A percentile compares a stretch with the other conserved stretches of the same genome.
phyloP scores from a whole-genome alignment of 1,284 basidiomycete genomes.

The Phenoliferia sp. region DNA sequence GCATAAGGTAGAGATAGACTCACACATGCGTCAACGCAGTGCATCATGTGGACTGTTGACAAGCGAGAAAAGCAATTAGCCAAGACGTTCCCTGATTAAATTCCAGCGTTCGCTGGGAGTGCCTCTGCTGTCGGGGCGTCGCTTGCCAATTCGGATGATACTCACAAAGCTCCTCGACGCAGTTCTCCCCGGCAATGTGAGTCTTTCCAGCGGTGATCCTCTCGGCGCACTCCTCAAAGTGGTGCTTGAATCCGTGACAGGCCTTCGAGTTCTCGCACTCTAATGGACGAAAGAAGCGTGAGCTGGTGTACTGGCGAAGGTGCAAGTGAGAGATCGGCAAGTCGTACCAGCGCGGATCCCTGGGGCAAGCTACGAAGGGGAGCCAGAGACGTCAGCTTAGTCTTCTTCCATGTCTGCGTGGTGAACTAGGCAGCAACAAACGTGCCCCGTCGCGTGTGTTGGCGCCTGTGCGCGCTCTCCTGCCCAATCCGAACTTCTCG shows the following conservation, averaged over 20 bases:
- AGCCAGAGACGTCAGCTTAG: neutral
- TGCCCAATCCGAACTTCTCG: no score
- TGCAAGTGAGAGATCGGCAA: neutral
- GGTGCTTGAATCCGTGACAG: constrained; percentile 67
- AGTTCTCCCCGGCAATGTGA: constrained; percentile 68
- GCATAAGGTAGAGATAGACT: neutral
- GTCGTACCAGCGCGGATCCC: constrained; percentile 31
- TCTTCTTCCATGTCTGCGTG: no score
- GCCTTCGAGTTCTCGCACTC: constrained; percentile 65
- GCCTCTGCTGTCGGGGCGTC: neutral
- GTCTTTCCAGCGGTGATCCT: constrained; percentile 68
- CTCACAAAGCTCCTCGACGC: constrained; percentile 67
- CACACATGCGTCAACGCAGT: constrained; percentile 37
- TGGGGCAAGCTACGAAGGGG: constrained; percentile 11
- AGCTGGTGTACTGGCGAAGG: neutral
- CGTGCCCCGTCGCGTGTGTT: no score
- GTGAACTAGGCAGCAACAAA: no score
- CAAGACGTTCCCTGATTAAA: no score
- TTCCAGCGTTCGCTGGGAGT: neutral
- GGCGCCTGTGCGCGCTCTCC: no score
- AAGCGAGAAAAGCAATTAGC: neutral
- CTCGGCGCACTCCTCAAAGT: constrained; percentile 86
- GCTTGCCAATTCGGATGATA: constrained; percentile 35
- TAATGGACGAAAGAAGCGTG: neutral
- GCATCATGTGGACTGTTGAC: constrained; percentile 43